Base-by-base conservation (phyloP, 805 yeast species). In the Candida maltosa region DNA sequence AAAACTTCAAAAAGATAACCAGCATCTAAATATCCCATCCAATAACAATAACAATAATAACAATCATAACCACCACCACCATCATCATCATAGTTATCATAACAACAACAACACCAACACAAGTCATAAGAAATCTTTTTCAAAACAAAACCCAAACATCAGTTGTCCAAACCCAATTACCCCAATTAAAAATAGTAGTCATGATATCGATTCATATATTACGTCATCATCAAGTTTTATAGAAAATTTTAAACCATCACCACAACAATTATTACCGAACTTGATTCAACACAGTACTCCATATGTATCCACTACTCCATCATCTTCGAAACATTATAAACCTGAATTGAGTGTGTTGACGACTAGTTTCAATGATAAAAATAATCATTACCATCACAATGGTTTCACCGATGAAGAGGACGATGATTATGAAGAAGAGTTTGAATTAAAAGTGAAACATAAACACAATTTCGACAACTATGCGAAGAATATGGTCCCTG, bases 341-440 rank as follows among this genome's bases (percentile, higher is more conserved):
- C 70, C 72, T 1, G 56, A 51, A 27, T 48, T 65, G 23, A 49
- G 65, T n/a, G 65, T 65, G 1, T 49, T 66, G 31, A 57, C 53
- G 21, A 66, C 72, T 4, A 47, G 54, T 7, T 65, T 65, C 29
- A 46, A 43, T 20, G 8, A 25, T 7, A 34, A 32, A 26, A n/a
- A n/a, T n/a, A n/a, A n/a, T n/a, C n/a, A n/a, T 10, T 10, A 7
- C 23, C 24, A 22, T 2, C 3, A 22, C 24, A 10, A 3, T n/a
- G 3, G 24, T 21, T 42, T 42, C 16, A 31, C 32, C 18, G 44
- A 39, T 18, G 30, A 38, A 9, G 48, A 42, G 10, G 40, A 38
- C 23, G 29, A 26, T 16, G n/a, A n/a, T n/a, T n/a, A n/a, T n/a
- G 21, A 16, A 23, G 24, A 16, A 12, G 21, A 34, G 11, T 29